Evolutionary conservation across 1,139 yeast species (phyloP), one percentile per base, ranked within the genome.

Genomic region (Candida sp.): DNA sequence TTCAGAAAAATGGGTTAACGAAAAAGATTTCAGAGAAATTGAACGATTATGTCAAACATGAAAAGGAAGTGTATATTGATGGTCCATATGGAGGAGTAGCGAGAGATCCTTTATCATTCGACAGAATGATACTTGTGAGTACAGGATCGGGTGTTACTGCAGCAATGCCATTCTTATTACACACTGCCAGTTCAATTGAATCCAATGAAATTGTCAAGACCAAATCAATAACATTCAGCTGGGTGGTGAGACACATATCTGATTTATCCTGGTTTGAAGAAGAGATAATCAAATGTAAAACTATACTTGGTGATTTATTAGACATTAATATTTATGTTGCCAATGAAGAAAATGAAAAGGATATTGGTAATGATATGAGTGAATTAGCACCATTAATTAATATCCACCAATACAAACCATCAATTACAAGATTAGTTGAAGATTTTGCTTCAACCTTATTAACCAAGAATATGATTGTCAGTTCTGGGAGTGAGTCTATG

Each of bases 61-160:
- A 61, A 22, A 64, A 64, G 47, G 56, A 59, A 33, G 79, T 79
- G 0, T 68, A 61, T 47, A 56, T 82, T 39, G 87, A 82, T 56
- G 87, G 87, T 3, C 84, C 87, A 2, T 82, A 81, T 50, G 87
- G 87, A 7, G 87, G 87, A 0, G 55, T 77, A 39, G 57, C 68
- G 9, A 67, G 87, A 52, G 78, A 79, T 48, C 59, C 69, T 6
- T 56, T 67, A 33, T 58, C 80, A 2, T 82, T 82, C 56, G 80
- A 79, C 43, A 69, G 73, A 39, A 66, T 77, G 1, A 56, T 68
- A 4, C 56, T 79, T 21, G 35, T 77, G 8, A 61, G 79, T 35
- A 61, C 78, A 15, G 81, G 87, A 0, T 72, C 81, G 42, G 87
- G 87, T 36, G 70, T 80, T 6, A 70, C 84, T 2, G 82, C 81